These are phyloP conservation scores for Plasmodium reichenowi DNA, from an alignment of 169 alveolate genomes.

Conservation along the genomic window DNA sequence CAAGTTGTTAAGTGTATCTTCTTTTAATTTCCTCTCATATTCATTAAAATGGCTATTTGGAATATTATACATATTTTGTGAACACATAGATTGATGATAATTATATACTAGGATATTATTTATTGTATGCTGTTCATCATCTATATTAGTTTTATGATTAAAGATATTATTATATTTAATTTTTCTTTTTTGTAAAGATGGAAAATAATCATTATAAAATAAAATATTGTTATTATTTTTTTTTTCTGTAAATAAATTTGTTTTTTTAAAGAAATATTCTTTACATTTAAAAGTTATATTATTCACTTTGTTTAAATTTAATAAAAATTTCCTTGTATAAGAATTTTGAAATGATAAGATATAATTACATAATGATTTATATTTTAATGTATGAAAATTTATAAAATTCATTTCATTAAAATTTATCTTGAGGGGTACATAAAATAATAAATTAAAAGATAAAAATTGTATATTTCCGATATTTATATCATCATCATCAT, in stretches of 20 bases:
- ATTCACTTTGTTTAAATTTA: conserved; percentile 17
- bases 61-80: no score
- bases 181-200: neutral
- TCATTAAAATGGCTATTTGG: no score
- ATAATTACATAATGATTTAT: conserved; percentile 24
- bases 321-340: conserved; percentile 3
- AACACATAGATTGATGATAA: no score
- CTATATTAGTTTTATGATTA: neutral
- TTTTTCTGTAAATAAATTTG: neutral
- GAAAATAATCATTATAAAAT: neutral
- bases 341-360: conserved; percentile 30
- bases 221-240: neutral
- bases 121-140: neutral
- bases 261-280: conserved; percentile 5
- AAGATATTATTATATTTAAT: neutral
- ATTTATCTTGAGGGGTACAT: conserved; percentile 23
- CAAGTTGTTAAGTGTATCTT: no score
- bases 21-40: no score
- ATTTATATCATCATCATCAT: neutral
- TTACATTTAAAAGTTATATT: conserved; percentile 20
- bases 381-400: conserved; percentile 11
- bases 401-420: conserved; percentile 31
- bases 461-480: conserved; percentile 19
- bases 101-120: neutral
- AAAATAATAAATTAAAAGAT: conserved; percentile 37